Base-by-base conservation (phyloP, 2,329 filamentous ascomycete genomes). In the Penicillium sp. region DNA sequence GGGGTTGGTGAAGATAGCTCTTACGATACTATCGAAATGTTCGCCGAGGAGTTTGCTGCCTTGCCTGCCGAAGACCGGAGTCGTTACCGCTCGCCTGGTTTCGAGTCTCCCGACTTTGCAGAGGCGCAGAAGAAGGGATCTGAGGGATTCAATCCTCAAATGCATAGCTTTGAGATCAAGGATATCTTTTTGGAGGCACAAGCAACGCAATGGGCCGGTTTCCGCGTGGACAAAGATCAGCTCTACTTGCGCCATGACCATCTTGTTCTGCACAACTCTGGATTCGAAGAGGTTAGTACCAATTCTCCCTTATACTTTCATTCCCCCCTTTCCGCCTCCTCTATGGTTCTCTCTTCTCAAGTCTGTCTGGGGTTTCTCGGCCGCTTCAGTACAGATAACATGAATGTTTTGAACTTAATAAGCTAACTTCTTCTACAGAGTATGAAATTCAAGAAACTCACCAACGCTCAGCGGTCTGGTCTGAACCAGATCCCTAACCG, bases 391-490 rank as follows among this genome's bases (percentile, higher is more conserved):
- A n/a, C n/a, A n/a, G n/a, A n/a, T n/a, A n/a, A n/a, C n/a, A n/a
- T n/a, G n/a, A n/a, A n/a, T n/a, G n/a, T n/a, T n/a, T n/a, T n/a
- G n/a, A n/a, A n/a, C n/a, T n/a, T n/a, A n/a, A n/a, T 24, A 53
- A 33, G n/a, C 57, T 53, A 47, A 59, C 49, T 19, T 37, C 24
- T n/a, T 38, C 7, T 47, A 12, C 19, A 57, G 58, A 82, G 78
- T 0, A 98, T 99, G 95, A 97, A 98, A 68, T 99, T 97, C 85
- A 99, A 99, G 81, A 99, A 99, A 78, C 83, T 99, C 63, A 99
- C 95, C 0, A 99, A 99, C 72, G 95, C 95, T 0, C 95, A 99
- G 78, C 86, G 95, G 70, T 96, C 92, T 22, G 95, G 95, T 92
- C 79, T 99, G 33, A 98, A 97, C 76, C 95, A 99, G 75, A 99